These are phyloP conservation scores for Cytospora chrysosperma DNA, from an alignment of 2,329 filamentous ascomycete genomes.

Conservation along the genomic window DNA sequence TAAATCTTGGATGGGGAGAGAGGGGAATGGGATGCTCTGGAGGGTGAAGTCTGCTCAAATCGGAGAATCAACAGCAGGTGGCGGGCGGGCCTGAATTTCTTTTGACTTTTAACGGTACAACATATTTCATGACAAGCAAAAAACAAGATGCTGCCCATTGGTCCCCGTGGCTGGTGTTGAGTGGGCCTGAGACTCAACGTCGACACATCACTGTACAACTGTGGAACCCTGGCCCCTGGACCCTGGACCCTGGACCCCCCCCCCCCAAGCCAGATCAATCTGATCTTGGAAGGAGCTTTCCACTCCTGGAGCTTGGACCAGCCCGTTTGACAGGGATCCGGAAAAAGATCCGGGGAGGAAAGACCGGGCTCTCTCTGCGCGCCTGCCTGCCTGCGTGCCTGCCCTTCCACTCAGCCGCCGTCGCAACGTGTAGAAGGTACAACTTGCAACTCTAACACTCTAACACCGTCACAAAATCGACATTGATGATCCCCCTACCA, in stretches of 20 bases:
- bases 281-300: neutral
- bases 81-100: neutral
- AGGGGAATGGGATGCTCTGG: neutral
- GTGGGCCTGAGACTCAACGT: slow-evolving; percentile 1
- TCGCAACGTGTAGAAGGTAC: neutral
- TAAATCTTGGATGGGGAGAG: neutral
- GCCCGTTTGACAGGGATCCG: neutral
- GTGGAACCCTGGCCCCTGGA: neutral
- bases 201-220: neutral
- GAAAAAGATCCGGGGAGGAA: no score
- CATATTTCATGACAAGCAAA: slow-evolving; percentile 19
- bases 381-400: neutral
- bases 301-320: neutral
- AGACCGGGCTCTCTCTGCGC: neutral
- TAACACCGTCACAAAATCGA: neutral
- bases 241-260: no score
- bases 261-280: neutral
- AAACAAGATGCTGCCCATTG: slow-evolving; percentile 20
- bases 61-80: neutral
- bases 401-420: neutral
- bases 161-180: slow-evolving; percentile 6
- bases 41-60: no score
- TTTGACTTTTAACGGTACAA: neutral
- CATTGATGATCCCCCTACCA: neutral
- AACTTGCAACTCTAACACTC: no score